phyloP scores from a whole-genome alignment of 2,329 filamentous ascomycete genomes.

The Alternaria sp. region DNA sequence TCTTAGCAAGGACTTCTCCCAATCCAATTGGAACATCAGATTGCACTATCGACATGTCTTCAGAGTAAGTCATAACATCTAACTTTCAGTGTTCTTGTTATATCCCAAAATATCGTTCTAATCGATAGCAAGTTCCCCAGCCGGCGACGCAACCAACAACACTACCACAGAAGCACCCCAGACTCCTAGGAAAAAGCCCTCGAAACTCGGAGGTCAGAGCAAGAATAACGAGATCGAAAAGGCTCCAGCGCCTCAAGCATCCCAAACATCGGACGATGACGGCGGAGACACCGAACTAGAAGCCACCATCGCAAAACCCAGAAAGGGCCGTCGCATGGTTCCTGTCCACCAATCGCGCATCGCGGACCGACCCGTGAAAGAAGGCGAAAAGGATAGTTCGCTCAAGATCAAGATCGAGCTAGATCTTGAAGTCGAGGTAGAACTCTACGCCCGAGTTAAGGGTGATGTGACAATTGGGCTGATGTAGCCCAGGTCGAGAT shows the following conservation, averaged over 20 bases:
- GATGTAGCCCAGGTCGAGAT: conserved; percentile 51
- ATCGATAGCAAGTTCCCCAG: not conserved
- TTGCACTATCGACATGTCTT: conserved; percentile 25
- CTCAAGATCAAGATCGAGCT: conserved; percentile 55
- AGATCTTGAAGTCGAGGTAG: conserved; percentile 49
- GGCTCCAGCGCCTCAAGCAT: not conserved
- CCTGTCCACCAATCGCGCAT: conserved; percentile 52
- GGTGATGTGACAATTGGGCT: conserved; percentile 44
- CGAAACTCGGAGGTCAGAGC: not conserved
- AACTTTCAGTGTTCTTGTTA: not conserved
- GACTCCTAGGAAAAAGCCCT: conserved; percentile 22
- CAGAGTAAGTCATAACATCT: conserved; percentile 18
- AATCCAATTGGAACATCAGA: conserved; percentile 13
- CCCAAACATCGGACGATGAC: conserved; percentile 6
- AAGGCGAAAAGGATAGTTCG: conserved; percentile 49
- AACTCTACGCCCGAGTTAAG: conserved; percentile 43
- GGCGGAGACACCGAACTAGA: conserved; percentile 8
- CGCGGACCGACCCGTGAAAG: conserved; percentile 48
- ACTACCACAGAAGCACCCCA: not conserved
- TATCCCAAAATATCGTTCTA: not conserved
- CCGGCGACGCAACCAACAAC: not conserved
- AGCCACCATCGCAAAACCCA: not conserved
- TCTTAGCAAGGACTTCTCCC: conserved; percentile 8
- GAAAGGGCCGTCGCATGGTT: conserved; percentile 25
- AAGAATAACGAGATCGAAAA: conserved; percentile 22